Conservation (phyloP, 176 grass and related monocot species). For the Triticum timopheevii region DNA sequence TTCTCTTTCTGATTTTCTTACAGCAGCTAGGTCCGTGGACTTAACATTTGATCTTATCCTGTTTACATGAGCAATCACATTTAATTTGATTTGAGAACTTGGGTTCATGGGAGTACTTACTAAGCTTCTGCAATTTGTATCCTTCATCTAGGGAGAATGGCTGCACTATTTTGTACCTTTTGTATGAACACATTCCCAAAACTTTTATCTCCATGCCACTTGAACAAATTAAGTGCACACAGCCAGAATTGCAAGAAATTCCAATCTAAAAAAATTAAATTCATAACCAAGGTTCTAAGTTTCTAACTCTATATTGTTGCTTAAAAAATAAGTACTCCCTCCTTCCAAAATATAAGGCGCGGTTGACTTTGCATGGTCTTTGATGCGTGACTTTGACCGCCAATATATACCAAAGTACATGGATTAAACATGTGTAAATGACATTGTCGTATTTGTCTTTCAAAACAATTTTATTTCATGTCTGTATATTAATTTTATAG, state of each 20-base stretch:
- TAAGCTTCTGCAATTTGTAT: background rate
- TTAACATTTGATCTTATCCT: background rate
- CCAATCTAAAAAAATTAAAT: background rate
- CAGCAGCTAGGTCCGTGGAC: background rate
- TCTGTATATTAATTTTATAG: too few species aligned
- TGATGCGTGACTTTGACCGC: too few species aligned
- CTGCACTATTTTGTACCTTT: background rate
- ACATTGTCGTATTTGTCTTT: too few species aligned
- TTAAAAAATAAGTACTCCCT: too few species aligned
- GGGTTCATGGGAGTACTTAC: too few species aligned
- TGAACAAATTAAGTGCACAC: background rate
- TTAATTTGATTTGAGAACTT: background rate
- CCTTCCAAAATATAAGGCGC: too few species aligned
- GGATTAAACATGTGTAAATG: too few species aligned
- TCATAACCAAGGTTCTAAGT: background rate
- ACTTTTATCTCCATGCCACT: background rate
- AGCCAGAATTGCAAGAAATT: background rate
- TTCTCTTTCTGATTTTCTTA: conserved; percentile 65
- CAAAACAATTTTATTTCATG: too few species aligned
- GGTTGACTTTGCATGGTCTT: too few species aligned
- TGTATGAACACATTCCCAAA: background rate
- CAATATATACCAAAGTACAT: too few species aligned
- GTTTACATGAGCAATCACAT: conserved; percentile 7
- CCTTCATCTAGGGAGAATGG: background rate
- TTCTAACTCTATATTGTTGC: background rate